Percentiles rank a stretch among this genome's conserved stretches.
Evolutionary conservation across 805 yeast genomes (phyloP).

Genomic region (Ogataea pilisensis): DNA sequence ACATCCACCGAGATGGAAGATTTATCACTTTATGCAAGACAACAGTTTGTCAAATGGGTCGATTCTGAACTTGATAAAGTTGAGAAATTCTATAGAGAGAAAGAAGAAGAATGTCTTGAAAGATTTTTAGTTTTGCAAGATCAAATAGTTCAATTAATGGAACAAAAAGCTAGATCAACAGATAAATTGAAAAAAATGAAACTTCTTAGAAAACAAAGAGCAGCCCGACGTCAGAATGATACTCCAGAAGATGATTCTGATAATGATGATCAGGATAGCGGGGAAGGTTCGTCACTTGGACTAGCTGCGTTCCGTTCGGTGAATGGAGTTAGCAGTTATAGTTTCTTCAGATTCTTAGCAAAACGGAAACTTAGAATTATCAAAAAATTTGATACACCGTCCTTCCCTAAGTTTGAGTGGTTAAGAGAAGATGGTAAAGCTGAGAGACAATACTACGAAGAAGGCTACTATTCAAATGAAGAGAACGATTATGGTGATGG

Average conservation of each 20-base stretch:
- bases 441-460: slow-evolving; percentile 34
- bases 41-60: slow-evolving; percentile 63
- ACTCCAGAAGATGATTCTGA: slow-evolving; percentile 5
- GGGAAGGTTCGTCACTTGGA: slow-evolving; percentile 9
- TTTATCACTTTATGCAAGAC: slow-evolving; percentile 34
- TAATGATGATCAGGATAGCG: slow-evolving; percentile 13
- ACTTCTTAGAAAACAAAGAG: slow-evolving; percentile 9
- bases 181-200: slow-evolving; percentile 10
- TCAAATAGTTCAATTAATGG: slow-evolving; percentile 61
- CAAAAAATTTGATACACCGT: slow-evolving; percentile 38
- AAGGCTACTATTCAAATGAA: slow-evolving; percentile 26
- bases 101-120: slow-evolving; percentile 56
- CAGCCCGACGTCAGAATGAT: background rate
- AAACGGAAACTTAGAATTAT: slow-evolving; percentile 25
- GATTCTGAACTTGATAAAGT: slow-evolving; percentile 58
- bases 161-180: slow-evolving; percentile 38
- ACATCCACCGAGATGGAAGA: slow-evolving; percentile 28
- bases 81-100: slow-evolving; percentile 53
- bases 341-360: slow-evolving; percentile 20
- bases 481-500: slow-evolving; percentile 10
- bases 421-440: slow-evolving; percentile 24
- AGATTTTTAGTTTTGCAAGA: slow-evolving; percentile 61
- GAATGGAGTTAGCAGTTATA: slow-evolving; percentile 12
- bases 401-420: slow-evolving; percentile 38
- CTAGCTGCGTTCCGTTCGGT: background rate